Evolutionary conservation across 495 filamentous ascomycete species (phyloP).

Genomic region (Hypoxylon intermedium): DNA sequence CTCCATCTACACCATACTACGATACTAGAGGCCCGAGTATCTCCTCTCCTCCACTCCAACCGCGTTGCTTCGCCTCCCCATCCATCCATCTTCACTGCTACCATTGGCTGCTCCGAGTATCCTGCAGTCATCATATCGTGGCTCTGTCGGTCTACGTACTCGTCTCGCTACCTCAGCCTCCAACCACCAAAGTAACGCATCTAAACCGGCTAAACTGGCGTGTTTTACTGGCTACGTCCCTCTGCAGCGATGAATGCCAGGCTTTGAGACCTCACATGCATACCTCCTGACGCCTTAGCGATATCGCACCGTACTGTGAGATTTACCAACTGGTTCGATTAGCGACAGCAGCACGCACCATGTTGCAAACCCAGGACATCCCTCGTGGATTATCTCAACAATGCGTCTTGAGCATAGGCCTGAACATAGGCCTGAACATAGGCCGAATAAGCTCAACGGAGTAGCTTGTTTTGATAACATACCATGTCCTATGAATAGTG

Average conservation of each 20-base stretch:
- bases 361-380: constrained; percentile 8
- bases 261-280: constrained; percentile 22
- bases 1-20: constrained; percentile 25
- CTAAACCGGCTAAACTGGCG: constrained; percentile 28
- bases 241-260: constrained; percentile 2
- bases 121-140: constrained; percentile 26
- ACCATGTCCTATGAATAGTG: too few species aligned
- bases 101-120: constrained; percentile 27
- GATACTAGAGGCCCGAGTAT: constrained; percentile 34
- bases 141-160: constrained; percentile 21
- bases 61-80: constrained; percentile 31
- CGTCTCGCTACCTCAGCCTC: constrained; percentile 29
- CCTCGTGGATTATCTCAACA: background rate
- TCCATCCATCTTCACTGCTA: constrained; percentile 11
- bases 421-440: too few species aligned
- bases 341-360: constrained; percentile 5
- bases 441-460: too few species aligned
- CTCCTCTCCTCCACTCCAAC: constrained; percentile 21
- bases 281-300: constrained; percentile 22
- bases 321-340: constrained; percentile 2
- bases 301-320: constrained; percentile 2
- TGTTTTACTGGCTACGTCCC: constrained; percentile 5
- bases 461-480: too few species aligned
- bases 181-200: constrained; percentile 22
- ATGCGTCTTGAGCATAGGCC: background rate